Evolutionary conservation across 495 filamentous ascomycete species (phyloP), one percentile per base, ranked within the genome.

Genomic region (Podospora pseudocomata): DNA sequence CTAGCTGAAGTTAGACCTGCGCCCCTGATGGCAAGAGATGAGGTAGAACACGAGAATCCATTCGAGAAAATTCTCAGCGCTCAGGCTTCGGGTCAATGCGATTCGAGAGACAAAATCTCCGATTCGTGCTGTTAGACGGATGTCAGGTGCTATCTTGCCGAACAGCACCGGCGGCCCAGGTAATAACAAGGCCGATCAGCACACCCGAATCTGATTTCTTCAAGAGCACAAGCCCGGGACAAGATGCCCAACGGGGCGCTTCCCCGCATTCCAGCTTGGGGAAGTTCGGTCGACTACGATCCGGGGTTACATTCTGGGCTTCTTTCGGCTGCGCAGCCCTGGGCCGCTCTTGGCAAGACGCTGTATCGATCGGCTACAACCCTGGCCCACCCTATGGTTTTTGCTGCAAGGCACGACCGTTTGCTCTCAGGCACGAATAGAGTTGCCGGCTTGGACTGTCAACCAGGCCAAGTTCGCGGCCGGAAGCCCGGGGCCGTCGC

Each of bases 401-500:
- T 11, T 49, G 7, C 32, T 39, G 27, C 18, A n/a, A 26, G 55
- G 23, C 55, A 58, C 23, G 55, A 13, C 39, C 55, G 23, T 58
- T 20, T 26, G 3, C 55, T 20, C n/a, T 20, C n/a, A 58, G 23
- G 55, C 23, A 20, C 55, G 23, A 26, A 58, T 58, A 58, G n/a
- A 58, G n/a, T 13, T 58, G 6, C n/a, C 23, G 55, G 55, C 13
- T 20, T 19, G 23, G 55, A 23, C 30, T 39, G 61, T 15, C 27
- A 2, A 28, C 3, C 61, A 20, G 23, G 23, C 55, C n/a, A 58
- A 20, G 23, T 49, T 63, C 30, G 23, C 23, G 61, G 32, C 61
- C 61, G 61, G 61, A 63, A 63, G 11, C 27, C 61, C 61, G 61
- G 61, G 61, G 27, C 61, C 61, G 28, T 58, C n/a, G 15, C 19